Evolutionary conservation across 768 basidiomycete species (phyloP).

Genomic region (Psilocybe sp.): DNA sequence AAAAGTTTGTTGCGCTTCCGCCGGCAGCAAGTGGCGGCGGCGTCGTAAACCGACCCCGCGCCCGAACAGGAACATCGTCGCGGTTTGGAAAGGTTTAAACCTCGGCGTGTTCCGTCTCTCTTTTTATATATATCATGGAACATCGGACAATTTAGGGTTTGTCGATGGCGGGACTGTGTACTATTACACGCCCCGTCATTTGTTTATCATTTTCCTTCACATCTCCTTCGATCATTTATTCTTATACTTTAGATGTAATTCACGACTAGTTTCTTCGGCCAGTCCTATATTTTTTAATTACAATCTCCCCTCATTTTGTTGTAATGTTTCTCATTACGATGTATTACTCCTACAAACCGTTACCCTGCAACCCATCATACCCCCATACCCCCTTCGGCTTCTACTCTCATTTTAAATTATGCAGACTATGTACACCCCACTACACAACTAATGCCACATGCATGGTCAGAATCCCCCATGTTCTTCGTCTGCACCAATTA

Average conservation of each 20-base stretch:
- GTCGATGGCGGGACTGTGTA: constrained; percentile 7
- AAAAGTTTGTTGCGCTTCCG: constrained; percentile 8
- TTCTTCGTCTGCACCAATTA: constrained; percentile 82
- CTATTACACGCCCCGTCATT: constrained; percentile 5
- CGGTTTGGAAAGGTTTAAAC: constrained; percentile 53
- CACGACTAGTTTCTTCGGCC: too few relatives aligned
- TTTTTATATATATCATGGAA: constrained; percentile 2
- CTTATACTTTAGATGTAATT: too few relatives aligned
- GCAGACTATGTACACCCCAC: neutral
- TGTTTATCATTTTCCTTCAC: neutral
- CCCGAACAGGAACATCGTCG: constrained; percentile 61
- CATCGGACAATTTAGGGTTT: too few relatives aligned
- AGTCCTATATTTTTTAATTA: too few relatives aligned
- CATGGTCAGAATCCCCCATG: neutral
- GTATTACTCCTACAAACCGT: neutral
- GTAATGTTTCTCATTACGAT: constrained; percentile 1
- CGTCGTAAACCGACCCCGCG: constrained; percentile 62
- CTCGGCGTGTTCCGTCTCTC: neutral
- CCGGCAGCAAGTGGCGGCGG: constrained; percentile 23
- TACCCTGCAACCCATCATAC: too few relatives aligned
- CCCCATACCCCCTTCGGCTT: too few relatives aligned
- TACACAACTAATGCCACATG: neutral
- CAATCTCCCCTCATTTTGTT: constrained; percentile 4
- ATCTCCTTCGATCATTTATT: neutral
- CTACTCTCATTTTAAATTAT: too few relatives aligned